phyloP scores from a whole-genome alignment of 345 rosid species.

The Mercurialis annua region DNA sequence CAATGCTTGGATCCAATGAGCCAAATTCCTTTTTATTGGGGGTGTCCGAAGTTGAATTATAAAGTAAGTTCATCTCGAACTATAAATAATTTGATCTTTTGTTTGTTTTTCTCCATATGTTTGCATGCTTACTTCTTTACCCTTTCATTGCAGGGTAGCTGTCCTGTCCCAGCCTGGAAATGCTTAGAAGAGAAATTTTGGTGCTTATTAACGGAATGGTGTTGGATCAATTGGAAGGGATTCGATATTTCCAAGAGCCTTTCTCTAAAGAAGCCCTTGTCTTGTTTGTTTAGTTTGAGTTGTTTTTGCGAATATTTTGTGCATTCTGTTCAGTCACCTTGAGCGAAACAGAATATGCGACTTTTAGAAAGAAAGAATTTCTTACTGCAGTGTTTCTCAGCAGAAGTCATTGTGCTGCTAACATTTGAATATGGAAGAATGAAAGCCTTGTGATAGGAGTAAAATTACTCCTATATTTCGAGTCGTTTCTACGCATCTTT shows the following conservation, averaged over 20 bases:
- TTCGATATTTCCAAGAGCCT: neutral
- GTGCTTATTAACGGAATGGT: neutral
- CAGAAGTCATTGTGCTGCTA: no score
- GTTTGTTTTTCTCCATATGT: neutral
- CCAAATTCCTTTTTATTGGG: slow-evolving; percentile 49
- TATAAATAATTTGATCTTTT: slow-evolving; percentile 25
- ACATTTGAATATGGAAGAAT: no score
- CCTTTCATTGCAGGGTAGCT: neutral
- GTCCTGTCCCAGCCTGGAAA: neutral
- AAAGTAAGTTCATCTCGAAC: slow-evolving; percentile 27
- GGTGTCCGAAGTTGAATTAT: slow-evolving; percentile 47
- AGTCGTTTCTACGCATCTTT: no score
- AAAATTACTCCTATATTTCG: no score
- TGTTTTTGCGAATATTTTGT: neutral
- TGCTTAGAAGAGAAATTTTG: neutral
- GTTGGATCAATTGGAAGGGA: neutral
- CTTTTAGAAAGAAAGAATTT: neutral
- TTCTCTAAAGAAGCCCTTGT: neutral
- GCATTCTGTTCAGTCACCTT: neutral
- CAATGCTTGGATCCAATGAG: slow-evolving; percentile 54
- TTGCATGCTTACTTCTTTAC: neutral
- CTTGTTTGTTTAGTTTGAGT: neutral
- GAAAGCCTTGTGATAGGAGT: no score
- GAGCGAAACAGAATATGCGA: neutral
- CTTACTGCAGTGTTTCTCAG: neutral